Base-by-base conservation (phyloP, 176 grass and related monocot species). In the Oryza rufipogon region DNA sequence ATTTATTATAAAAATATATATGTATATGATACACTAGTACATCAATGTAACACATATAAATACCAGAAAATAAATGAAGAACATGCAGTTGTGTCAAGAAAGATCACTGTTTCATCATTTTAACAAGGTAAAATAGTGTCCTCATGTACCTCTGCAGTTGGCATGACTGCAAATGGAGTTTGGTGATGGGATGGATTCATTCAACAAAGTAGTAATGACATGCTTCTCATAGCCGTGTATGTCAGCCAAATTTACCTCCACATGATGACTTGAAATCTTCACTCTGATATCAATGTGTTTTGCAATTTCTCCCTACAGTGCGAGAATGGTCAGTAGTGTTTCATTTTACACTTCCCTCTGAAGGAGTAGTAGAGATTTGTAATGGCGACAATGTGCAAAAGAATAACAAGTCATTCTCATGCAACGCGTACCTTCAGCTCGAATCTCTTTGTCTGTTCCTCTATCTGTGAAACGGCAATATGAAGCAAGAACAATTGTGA, bases 211-310 rank as follows among this genome's bases (percentile, higher is more conserved):
- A n/a, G 84, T 78, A 68, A 94, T 82, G 17, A 87, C 78, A 89
- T 91, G 42, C 81, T 91, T 94, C 87, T 91, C 84, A 47, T 89
- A 94, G 25, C 89, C 92, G 82, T 89, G 92, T 74, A 91, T 73
- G 77, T 91, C 92, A 41, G 77, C 79, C 82, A 94, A 47, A 85
- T 87, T 91, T 79, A 91, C 84, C 84, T 94, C 89, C 58, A 94
- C 87, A 80, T 94, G 92, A 73, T 82, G 89, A 20, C 8, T 58
- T 38, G 92, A 94, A 45, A 70, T 54, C 78, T 65, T 89, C 81
- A 89, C 42, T 70, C 38, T 89, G 54, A 87, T 41, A 66, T 94
- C 84, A 79, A 94, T 87, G 58, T 88, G 79, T 73, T 84, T 85
- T 63, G 44, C 71, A 66, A 82, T 77, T 89, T 94, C 92, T 45